phyloP scores from a whole-genome alignment of 208 protist species.

The Leishmania braziliensis region DNA sequence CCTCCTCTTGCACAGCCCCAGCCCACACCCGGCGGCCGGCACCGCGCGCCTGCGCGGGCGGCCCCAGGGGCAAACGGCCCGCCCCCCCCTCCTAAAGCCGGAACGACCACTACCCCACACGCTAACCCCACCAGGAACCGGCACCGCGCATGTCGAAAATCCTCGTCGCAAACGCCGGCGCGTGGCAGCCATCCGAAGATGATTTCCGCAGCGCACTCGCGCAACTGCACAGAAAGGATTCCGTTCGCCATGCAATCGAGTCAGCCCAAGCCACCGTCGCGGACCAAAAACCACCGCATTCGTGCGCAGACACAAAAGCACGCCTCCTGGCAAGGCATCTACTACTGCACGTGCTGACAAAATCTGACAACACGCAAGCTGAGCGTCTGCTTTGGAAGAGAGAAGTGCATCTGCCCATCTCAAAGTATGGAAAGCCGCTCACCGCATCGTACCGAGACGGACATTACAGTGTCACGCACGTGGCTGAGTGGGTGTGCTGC shows the following conservation, averaged over 20 bases:
- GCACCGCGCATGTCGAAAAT: neutral
- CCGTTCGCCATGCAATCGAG: constrained; percentile 20
- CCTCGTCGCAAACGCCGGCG: neutral
- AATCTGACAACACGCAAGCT: neutral
- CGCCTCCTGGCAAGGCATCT: constrained; percentile 26
- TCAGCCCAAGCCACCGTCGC: neutral
- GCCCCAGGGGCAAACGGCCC: neutral
- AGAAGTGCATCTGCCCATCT: neutral
- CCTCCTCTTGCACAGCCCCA: neutral
- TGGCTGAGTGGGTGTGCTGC: constrained; percentile 28
- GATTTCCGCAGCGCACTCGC: neutral
- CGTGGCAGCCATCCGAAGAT: constrained; percentile 6
- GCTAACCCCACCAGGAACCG: neutral
- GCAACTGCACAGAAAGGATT: constrained; percentile 12
- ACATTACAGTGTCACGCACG: constrained; percentile 36
- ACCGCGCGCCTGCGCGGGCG: neutral
- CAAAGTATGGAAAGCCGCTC: constrained; percentile 17
- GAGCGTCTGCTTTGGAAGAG: neutral
- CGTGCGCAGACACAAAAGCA: neutral
- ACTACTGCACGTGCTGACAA: neutral
- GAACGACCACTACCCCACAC: neutral
- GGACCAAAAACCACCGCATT: neutral
- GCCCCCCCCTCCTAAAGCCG: neutral
- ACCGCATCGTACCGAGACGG: neutral
- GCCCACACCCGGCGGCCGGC: neutral